Evolutionary conservation across 306 rosid genomes (phyloP), one percentile per base, ranked within the genome.

Genomic region (Castanopsis chinensis): DNA sequence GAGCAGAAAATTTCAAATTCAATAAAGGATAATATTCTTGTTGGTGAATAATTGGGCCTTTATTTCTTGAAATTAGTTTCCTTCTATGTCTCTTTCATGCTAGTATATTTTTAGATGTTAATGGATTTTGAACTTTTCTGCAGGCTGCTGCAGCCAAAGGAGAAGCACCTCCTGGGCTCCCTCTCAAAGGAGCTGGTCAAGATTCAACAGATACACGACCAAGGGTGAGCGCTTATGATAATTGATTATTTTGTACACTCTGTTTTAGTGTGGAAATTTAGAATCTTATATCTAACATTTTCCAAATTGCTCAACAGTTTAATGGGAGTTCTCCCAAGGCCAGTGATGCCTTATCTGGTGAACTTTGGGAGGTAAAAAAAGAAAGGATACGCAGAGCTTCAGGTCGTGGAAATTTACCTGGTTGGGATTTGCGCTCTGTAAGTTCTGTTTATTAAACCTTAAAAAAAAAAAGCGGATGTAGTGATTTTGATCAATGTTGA

Each of bases 101-200:
- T 1, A 69, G 10, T 7, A 55, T 37, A 61, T 81, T 56, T 21
- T 41, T 72, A 5, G 21, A 45, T 53, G 23, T 63, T 30, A 71
- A 65, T 53, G 58, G 65, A 80, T 71, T 82, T 82, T 83, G 73
- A 69, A 67, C 59, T 74, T 49, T 81, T 83, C 77, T 74, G 69
- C 89, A 96, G 99, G 99, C 99, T 68, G 99, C 99, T 19, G 99
- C 99, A 67, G 98, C 98, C 8, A 96, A 96, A 83, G 99, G 99
- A 23, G 99, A 96, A 87, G 99, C 99, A 75, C 99, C 99, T 82
- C 91, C 90, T 82, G 98, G 99, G 81, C 98, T 96, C 43, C 99
- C 99, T 73, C 84, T 93, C 82, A 96, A 93, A 88, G 98, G 98
- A 82, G 94, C 98, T 60, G 97, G 98, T 79, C 99, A 93, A 92